A percentile compares a stretch with the other conserved stretches of the same genome.
These are phyloP conservation scores for Escovopsis sp. DNA, from an alignment of 2,329 filamentous ascomycete species.

Conservation along the genomic window DNA sequence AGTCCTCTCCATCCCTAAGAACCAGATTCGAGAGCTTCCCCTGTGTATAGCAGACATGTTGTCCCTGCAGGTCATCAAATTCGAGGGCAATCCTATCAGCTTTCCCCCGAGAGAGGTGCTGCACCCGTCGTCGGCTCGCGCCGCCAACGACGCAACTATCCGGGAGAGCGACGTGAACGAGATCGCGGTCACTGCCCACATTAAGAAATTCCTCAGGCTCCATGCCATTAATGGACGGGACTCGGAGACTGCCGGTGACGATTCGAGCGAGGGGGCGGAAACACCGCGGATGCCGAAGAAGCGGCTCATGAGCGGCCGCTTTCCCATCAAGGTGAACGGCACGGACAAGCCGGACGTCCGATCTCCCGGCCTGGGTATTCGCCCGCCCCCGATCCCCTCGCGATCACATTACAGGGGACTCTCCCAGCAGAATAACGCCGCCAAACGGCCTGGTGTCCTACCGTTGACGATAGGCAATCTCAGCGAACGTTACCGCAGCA, in stretches of 20 bases:
- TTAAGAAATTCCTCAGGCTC: constrained; percentile 46
- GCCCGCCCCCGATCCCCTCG: constrained; percentile 64
- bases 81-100: constrained; percentile 73
- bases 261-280: constrained; percentile 60
- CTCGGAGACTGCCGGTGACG: constrained; percentile 42
- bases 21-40: constrained; percentile 73
- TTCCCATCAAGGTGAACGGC: constrained; percentile 59
- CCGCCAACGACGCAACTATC: constrained; percentile 37
- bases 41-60: constrained; percentile 78
- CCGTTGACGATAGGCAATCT: constrained; percentile 53
- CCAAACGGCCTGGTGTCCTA: constrained; percentile 59
- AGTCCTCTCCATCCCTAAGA: constrained; percentile 76
- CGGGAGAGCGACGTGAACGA: constrained; percentile 50
- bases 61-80: constrained; percentile 75
- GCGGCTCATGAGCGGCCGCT: constrained; percentile 48
- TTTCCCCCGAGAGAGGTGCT: constrained; percentile 63
- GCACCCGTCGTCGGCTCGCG: constrained; percentile 40
- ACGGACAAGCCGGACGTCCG: constrained; percentile 52
- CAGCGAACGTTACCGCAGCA: constrained; percentile 48
- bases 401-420: constrained; percentile 63
- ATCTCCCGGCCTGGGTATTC: constrained; percentile 46
- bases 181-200: constrained; percentile 42
- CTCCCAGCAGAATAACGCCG: constrained; percentile 50
- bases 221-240: constrained; percentile 38
- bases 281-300: constrained; percentile 58